phyloP scores from a whole-genome alignment of 2,329 filamentous ascomycete genomes.

The Aspergillus clavatus region DNA sequence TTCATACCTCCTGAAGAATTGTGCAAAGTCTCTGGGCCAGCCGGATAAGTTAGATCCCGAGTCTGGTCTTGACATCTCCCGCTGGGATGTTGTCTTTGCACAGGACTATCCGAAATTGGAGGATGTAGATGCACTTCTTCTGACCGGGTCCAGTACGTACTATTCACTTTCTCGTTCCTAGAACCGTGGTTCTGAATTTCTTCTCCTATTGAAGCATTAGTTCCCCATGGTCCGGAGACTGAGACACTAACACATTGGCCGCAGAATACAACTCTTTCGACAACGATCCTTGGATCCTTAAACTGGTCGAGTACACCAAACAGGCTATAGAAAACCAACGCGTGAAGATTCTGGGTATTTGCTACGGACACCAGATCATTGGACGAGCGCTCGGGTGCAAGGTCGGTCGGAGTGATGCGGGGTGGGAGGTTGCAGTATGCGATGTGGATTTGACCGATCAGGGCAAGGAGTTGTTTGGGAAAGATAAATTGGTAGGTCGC shows the following conservation, averaged over 20 bases:
- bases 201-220: slow-evolving; percentile 1
- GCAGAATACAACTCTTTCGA: slow-evolving; percentile 69
- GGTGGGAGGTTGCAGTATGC: slow-evolving; percentile 79
- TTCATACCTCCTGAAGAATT: slow-evolving; percentile 53
- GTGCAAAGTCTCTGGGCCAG: slow-evolving; percentile 45
- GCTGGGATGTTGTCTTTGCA: slow-evolving; percentile 66
- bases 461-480: slow-evolving; percentile 67
- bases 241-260: background rate
- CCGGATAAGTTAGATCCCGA: slow-evolving; percentile 31
- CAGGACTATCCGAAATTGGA: slow-evolving; percentile 67
- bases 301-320: slow-evolving; percentile 64
- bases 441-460: slow-evolving; percentile 62
- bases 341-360: slow-evolving; percentile 71
- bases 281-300: slow-evolving; percentile 68
- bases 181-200: background rate
- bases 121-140: slow-evolving; percentile 72
- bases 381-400: slow-evolving; percentile 64
- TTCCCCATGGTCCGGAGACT: no score
- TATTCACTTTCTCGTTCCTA: slow-evolving; percentile 2
- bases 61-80: slow-evolving; percentile 53
- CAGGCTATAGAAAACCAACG: slow-evolving; percentile 57
- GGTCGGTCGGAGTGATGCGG: slow-evolving; percentile 61
- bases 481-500: slow-evolving; percentile 56
- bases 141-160: slow-evolving; percentile 65
- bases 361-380: slow-evolving; percentile 84